Conservation (phyloP, 257 asterid genomes). For the Solanum sitiens region DNA sequence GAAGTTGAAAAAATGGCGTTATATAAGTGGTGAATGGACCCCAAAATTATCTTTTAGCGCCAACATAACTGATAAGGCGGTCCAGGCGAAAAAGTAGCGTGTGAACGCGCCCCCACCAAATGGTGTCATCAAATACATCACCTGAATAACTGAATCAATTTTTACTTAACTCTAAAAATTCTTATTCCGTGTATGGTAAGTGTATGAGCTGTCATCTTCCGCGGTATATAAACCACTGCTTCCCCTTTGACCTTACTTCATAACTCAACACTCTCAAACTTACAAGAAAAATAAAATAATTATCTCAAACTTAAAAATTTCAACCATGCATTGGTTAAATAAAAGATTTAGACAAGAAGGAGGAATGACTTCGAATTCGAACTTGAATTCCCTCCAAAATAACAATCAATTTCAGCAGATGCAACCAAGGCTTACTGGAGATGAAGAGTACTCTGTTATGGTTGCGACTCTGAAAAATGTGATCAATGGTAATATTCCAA, state of each 20-base stretch:
- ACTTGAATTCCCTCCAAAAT: neutral
- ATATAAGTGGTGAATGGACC: neutral
- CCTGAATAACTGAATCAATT: neutral
- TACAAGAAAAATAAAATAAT: neutral
- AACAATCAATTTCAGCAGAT: neutral
- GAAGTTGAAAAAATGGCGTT: neutral
- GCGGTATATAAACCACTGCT: constrained; percentile 9
- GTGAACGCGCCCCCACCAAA: neutral
- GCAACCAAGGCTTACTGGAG: constrained; percentile 20
- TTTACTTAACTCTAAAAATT: neutral
- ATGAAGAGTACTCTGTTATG: constrained; percentile 60
- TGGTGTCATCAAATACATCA: neutral
- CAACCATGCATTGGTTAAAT: constrained; percentile 45
- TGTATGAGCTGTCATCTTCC: constrained; percentile 31
- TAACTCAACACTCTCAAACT: neutral
- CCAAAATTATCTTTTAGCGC: neutral
- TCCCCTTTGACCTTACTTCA: constrained; percentile 21
- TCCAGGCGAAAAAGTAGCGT: neutral
- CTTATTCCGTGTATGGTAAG: constrained; percentile 34
- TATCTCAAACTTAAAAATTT: neutral
- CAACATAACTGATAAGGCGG: no score
- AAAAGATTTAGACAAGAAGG: constrained; percentile 25
- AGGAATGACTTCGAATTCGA: neutral
- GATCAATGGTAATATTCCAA: constrained; percentile 21
- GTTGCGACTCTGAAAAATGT: constrained; percentile 52